Evolutionary conservation across 768 basidiomycete genomes (phyloP), one percentile per base, ranked within the genome.

Genomic region (Favolaschia claudopus): DNA sequence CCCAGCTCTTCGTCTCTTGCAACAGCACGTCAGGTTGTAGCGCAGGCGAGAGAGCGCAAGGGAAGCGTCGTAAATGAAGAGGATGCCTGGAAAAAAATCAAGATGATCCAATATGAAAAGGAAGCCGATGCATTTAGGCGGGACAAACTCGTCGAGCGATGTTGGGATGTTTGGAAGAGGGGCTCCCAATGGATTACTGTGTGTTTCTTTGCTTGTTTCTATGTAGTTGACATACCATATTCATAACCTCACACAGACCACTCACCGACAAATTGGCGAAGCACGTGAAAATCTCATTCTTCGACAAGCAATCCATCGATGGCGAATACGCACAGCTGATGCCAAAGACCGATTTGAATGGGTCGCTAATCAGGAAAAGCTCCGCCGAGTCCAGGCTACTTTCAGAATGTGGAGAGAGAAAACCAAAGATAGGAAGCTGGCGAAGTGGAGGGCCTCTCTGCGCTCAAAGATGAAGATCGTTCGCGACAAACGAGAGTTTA

Each of bases 71-170:
- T 86, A 19, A 86, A 89, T 65, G 85, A 89, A 67, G 85, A 89
- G 52, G 88, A 91, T 55, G 88, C 88, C 0, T 94, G 91, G 90
- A 86, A 87, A 63, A 91, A 87, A 61, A 86, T 92, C 31, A 81
- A 83, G 67, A 84, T 89, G 79, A 80, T 84, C 42, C 84, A 85
- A 65, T 86, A 91, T 62, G 88, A 93, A 67, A 77, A 82, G 64
- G 82, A 85, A 27, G 93, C 93, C 19, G 90, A 88, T 70, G 77
- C 78, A 53, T 93, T 88, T 71, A 79, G 88, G 39, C 76, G 84
- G 28, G 84, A 87, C 48, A 81, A 79, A 48, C 74, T 94, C 55
- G 48, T 92, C 25, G 86, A 88, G 66, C 85, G 85, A 15, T 93
- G 85, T 66, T 91, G 87, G 85, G 83, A 87, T 44, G 83, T 88